These are phyloP conservation scores for Arthromyces matolae DNA, from an alignment of 768 basidiomycete species.

Conservation along the genomic window DNA sequence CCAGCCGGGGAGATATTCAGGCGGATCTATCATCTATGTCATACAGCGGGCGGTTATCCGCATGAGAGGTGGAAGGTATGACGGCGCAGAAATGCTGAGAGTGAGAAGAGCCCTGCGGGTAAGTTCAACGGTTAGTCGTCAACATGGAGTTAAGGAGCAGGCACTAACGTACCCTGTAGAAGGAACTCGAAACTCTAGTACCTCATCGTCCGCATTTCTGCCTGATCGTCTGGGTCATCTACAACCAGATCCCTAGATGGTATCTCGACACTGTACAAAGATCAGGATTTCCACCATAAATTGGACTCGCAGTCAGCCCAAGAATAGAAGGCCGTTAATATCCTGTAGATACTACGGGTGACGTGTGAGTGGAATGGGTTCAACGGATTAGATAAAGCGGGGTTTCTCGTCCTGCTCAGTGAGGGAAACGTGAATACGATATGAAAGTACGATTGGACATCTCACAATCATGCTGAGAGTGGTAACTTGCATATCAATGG, in stretches of 20 bases:
- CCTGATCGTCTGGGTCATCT: slow-evolving; percentile 26
- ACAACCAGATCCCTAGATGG: slow-evolving; percentile 28
- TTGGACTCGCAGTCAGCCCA: slow-evolving; percentile 82
- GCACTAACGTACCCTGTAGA: slow-evolving; percentile 57
- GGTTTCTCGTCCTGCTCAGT: slow-evolving; percentile 8
- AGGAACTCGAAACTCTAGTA: slow-evolving; percentile 44
- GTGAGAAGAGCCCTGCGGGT: slow-evolving; percentile 63
- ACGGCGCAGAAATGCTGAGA: slow-evolving; percentile 70
- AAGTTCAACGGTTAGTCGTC: not conserved
- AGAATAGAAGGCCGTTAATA: slow-evolving; percentile 56
- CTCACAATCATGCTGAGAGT: slow-evolving; percentile 43
- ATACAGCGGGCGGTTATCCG: slow-evolving; percentile 51
- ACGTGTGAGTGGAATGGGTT: slow-evolving; percentile 19
- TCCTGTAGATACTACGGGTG: slow-evolving; percentile 2
- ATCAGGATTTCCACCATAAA: slow-evolving; percentile 75
- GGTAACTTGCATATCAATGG: slow-evolving; percentile 82
- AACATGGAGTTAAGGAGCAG: not conserved
- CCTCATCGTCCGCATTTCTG: slow-evolving; percentile 27
- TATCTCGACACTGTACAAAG: slow-evolving; percentile 75
- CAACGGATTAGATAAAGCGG: not conserved
- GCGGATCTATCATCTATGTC: slow-evolving; percentile 69
- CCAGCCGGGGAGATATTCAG: slow-evolving; percentile 59
- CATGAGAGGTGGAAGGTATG: slow-evolving; percentile 52
- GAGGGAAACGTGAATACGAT: slow-evolving; percentile 19
- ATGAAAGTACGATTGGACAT: slow-evolving; percentile 39